Base-by-base conservation (phyloP, 768 basidiomycete genomes). In the Hirschioporus abietinus region DNA sequence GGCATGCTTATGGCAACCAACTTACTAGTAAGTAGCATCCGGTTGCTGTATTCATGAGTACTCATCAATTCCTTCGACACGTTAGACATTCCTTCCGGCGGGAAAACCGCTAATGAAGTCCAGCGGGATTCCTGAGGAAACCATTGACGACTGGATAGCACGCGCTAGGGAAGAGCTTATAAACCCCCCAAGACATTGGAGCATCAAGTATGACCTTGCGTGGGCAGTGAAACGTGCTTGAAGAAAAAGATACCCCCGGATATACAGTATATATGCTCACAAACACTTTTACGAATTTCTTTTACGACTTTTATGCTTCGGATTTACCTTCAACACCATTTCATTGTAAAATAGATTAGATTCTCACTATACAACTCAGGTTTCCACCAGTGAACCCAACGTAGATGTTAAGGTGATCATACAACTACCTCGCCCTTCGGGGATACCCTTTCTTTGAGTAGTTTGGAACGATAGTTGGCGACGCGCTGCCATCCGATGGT, bases 1-100 rank as follows among this genome's bases (percentile, higher is more conserved):
- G 71, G 71, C 0, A 63, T 62, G 30, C 63, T 72, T n/a, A 68
- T 71, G 67, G 64, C 66, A 58, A 64, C 59, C 27, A 72, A 72
- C 34, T 66, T 65, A 58, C n/a, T 69, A 34, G 71, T 71, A 66
- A 65, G 70, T 64, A 52, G 15, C 42, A 52, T 15, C 12, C 20
- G 42, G 15, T 52, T 52, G 20, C 20, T 10, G 15, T 52, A 15
- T 2, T 52, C 12, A 15, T 52, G 42, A 30, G 30, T 30, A 8
- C 2, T 30, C 42, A 52, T 52, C 12, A 15, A 52, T 15, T 52
- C 42, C 4, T 20, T 10, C 12, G 2, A 5, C 3, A 15, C 15
- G 15, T 36, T 20, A 52, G 42, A 52, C 42, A 10, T 52, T 52
- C 42, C 42, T 52, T 52, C 42, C 42, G 20, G 42, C 42, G 5